Evolutionary conservation across 164 flowering plant genomes (phyloP), one percentile per base, ranked within the genome.

Genomic region (Piper betle): DNA sequence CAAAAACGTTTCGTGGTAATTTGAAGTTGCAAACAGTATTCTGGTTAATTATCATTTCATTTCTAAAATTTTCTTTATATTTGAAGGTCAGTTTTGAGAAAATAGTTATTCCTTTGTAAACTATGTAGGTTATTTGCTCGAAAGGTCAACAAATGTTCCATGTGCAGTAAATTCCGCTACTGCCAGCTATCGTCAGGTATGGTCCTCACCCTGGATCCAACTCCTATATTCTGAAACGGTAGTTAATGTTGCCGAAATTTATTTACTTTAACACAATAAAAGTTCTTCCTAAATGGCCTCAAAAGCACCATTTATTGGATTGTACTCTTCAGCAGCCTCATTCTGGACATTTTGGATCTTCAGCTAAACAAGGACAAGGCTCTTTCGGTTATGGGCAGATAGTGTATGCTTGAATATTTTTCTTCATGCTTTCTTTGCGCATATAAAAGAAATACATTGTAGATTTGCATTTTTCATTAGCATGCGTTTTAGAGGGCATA

Each of bases 341-440:
- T 78, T 77, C 76, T 69, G 82, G 81, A 57, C 76, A 69, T 59
- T 15, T 61, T 62, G 66, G 59, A 61, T 69, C 74, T 42, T 62
- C 71, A 33, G 39, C 10, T 25, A 70, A 61, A 39, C 73, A 63
- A 56, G 69, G 60, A 40, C 39, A 58, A 15, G 67, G 48, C 61
- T 59, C 59, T 52, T 64, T 68, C 68, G 71, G 65, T 62, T 70
- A 74, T 58, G 74, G 62, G 62, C 63, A 40, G 33, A 69, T 62
- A 68, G 68, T 78, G 78, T 77, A 33, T 61, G 50, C 59, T 42
- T 46, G 15, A 46, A 6, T 10, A 1, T 5, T 10, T 10, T 55
- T 9, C n/a, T 38, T 55, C 25, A 11, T 4, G 33, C 61, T 64
- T 56, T 13, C 4, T 52, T 62, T 57, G 48, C 6, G 50, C 54